Conservation (phyloP, 1,139 yeast genomes). For the Debaryomyces sp. region DNA sequence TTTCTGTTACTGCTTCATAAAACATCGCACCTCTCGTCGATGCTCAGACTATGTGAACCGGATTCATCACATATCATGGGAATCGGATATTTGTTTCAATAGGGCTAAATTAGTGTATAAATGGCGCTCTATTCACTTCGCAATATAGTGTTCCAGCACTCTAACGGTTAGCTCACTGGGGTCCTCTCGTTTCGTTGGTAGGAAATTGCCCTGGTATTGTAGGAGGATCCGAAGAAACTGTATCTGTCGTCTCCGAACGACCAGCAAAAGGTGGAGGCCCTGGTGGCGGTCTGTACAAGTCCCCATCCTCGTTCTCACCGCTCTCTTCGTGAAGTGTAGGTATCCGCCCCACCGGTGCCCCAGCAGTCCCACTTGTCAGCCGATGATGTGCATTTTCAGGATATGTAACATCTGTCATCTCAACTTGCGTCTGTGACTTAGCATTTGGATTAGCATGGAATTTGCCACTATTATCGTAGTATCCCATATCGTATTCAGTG, state of each 20-base stretch:
- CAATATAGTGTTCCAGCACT: slow-evolving; percentile 1
- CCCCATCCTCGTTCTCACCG: slow-evolving; percentile 8
- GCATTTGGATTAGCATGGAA: slow-evolving; percentile 45
- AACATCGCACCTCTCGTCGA: not conserved
- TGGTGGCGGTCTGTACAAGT: slow-evolving; percentile 14
- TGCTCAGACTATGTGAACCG: not conserved
- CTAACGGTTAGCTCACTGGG: not conserved
- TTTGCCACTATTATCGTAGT: slow-evolving; percentile 70
- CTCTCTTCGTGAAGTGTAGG: slow-evolving; percentile 10
- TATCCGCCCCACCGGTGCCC: slow-evolving; percentile 14
- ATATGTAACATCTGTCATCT: slow-evolving; percentile 12
- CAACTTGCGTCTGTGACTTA: slow-evolving; percentile 18
- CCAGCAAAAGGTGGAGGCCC: slow-evolving; percentile 1
- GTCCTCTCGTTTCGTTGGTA: not conserved
- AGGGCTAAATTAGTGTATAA: not conserved
- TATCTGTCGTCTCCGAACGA: not conserved
- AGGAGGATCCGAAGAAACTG: not conserved
- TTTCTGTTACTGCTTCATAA: not conserved
- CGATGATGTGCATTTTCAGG: slow-evolving; percentile 25
- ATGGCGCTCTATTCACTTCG: not conserved
- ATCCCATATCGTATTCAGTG: slow-evolving; percentile 76
- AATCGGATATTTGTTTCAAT: not conserved
- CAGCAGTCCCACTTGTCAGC: slow-evolving; percentile 16
- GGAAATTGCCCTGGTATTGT: slow-evolving; percentile 4
- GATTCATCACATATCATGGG: not conserved